Conservation (phyloP, 2,329 filamentous ascomycete genomes). For the Scedosporium minutisporum region DNA sequence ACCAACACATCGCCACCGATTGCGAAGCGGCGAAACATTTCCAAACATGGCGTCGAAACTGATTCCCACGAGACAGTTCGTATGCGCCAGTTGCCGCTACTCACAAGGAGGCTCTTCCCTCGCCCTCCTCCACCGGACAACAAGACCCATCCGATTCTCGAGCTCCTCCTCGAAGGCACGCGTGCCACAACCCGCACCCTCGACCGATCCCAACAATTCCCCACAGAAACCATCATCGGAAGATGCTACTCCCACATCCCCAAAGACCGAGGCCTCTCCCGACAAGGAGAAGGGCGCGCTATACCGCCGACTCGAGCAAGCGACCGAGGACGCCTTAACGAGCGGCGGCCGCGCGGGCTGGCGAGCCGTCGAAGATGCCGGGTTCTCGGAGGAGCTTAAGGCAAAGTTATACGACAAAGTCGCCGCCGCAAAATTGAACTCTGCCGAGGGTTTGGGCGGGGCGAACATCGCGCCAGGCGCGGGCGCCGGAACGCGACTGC, state of each 20-base stretch:
- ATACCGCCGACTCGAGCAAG: conserved; percentile 48
- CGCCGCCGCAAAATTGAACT: conserved; percentile 27
- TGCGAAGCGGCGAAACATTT: no score
- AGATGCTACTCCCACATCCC: neutral
- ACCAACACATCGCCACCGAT: no score
- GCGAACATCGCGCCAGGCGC: conserved; percentile 41
- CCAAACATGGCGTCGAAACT: neutral
- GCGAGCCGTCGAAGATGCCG: conserved; percentile 50
- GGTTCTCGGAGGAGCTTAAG: conserved; percentile 56
- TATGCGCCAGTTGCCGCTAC: neutral
- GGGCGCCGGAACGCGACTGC: conserved; percentile 56
- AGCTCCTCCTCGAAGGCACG: neutral
- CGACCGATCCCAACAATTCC: neutral
- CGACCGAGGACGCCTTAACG: conserved; percentile 52
- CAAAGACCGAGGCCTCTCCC: neutral
- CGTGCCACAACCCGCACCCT: neutral
- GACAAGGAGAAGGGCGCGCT: conserved; percentile 30
- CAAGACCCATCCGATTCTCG: neutral
- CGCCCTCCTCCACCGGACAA: neutral
- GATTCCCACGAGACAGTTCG: neutral
- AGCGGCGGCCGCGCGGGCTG: conserved; percentile 50
- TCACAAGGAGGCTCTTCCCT: neutral
- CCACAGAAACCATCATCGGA: neutral
- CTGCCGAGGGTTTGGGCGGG: neutral
- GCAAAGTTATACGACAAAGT: conserved; percentile 47